phyloP scores from a whole-genome alignment of 495 filamentous ascomycete species.

The Barbatosphaeria neglecta region DNA sequence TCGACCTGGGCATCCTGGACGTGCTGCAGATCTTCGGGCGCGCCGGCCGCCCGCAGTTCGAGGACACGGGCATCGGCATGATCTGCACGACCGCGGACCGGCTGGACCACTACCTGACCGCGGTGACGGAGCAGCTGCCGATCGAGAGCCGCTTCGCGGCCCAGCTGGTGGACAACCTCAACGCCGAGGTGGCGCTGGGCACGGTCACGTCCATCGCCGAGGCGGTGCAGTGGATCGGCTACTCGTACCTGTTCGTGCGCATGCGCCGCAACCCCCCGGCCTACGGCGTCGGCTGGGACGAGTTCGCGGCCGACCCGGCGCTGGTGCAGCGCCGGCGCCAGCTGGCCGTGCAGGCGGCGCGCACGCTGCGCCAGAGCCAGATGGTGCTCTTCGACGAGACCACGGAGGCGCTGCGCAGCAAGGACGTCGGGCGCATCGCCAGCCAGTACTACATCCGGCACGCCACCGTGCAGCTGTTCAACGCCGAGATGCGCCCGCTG shows the following conservation, averaged over 20 bases:
- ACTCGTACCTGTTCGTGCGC: constrained; percentile 92
- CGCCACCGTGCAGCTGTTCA: constrained; percentile 89
- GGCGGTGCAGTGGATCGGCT: constrained; percentile 92
- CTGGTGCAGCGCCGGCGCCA: constrained; percentile 72
- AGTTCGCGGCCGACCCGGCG: constrained; percentile 73
- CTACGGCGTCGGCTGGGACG: constrained; percentile 95
- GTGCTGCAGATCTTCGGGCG: constrained; percentile 98
- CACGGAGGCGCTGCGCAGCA: constrained; percentile 81
- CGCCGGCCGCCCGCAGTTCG: constrained; percentile 93
- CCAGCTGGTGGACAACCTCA: constrained; percentile 89
- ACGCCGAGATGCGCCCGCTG: constrained; percentile 70
- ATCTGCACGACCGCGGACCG: constrained; percentile 93
- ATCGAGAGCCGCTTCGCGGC: constrained; percentile 90
- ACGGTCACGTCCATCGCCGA: constrained; percentile 93
- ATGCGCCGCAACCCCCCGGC: constrained; percentile 85
- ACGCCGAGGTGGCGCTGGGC: constrained; percentile 86
- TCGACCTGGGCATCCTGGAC: constrained; percentile 92
- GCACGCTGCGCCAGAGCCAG: constrained; percentile 75
- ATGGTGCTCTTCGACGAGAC: constrained; percentile 98
- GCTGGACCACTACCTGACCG: constrained; percentile 79
- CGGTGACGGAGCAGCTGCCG: constrained; percentile 88
- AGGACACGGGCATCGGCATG: constrained; percentile 90
- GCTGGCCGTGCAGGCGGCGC: constrained; percentile 76
- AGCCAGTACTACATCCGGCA: constrained; percentile 95
- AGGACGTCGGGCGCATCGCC: constrained; percentile 91